Conservation (phyloP, 768 basidiomycete species). For the Porpolomopsis calyptriformis region DNA sequence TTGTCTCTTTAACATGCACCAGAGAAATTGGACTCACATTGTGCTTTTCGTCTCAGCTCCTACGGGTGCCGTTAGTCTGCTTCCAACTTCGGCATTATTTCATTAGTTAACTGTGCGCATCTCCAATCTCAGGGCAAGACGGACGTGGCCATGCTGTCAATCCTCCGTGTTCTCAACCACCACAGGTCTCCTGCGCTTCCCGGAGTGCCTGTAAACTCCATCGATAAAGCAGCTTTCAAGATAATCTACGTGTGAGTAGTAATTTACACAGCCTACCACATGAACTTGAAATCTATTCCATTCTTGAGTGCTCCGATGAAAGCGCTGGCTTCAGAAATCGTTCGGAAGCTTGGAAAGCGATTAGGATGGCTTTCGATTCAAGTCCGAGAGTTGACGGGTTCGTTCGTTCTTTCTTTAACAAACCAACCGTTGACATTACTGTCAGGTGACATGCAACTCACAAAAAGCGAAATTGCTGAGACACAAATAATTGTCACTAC, state of each 20-base stretch:
- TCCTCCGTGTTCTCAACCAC: conserved; percentile 80
- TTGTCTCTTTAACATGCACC: conserved; percentile 15
- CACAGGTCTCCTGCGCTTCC: conserved; percentile 29
- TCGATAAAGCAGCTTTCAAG: conserved; percentile 73
- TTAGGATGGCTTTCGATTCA: conserved; percentile 78
- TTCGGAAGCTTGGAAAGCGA: conserved; percentile 83
- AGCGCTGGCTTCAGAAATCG: conserved; percentile 90
- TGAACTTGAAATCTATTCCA: neutral
- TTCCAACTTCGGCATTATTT: conserved; percentile 7
- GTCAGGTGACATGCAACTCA: conserved; percentile 90
- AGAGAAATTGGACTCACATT: neutral
- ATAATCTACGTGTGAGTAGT: conserved; percentile 84
- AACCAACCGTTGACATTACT: neutral
- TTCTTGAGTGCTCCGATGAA: conserved; percentile 87
- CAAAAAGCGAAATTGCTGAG: conserved; percentile 83
- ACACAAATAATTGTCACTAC: conserved; percentile 99
- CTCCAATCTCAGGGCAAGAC: conserved; percentile 77
- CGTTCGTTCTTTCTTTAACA: conserved; percentile 7
- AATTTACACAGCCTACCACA: neutral
- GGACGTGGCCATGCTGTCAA: conserved; percentile 89
- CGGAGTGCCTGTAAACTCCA: conserved; percentile 32
- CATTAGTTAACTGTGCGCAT: conserved; percentile 8
- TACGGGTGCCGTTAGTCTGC: conserved; percentile 81
- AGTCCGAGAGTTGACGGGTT: conserved; percentile 87
- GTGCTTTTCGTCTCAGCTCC: conserved; percentile 50